These are phyloP conservation scores for Trichothecium sympodiale DNA, from an alignment of 2,329 filamentous ascomycete species.

Conservation along the genomic window DNA sequence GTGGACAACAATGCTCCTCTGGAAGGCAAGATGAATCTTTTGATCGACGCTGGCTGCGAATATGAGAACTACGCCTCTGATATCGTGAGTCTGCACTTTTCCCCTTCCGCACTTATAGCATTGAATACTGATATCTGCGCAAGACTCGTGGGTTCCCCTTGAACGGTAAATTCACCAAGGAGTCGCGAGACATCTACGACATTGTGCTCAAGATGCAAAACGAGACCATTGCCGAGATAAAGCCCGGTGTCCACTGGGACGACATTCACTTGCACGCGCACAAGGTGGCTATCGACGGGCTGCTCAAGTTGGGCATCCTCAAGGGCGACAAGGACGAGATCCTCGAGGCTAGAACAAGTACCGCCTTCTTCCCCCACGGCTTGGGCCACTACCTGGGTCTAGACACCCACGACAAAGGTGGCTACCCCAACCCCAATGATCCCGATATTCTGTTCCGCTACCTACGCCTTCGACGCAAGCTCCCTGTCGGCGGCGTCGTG, in stretches of 20 bases:
- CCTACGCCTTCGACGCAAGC: conserved; percentile 61
- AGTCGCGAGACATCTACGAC: conserved; percentile 66
- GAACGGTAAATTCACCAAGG: conserved; percentile 55
- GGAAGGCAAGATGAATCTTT: conserved; percentile 61
- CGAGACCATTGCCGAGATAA: conserved; percentile 61
- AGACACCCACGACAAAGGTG: conserved; percentile 83
- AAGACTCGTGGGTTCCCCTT: conserved; percentile 83
- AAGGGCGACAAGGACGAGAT: conserved; percentile 59
- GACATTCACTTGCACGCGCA: conserved; percentile 73
- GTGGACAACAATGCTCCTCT: conserved; percentile 65
- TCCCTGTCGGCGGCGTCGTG: conserved; percentile 73
- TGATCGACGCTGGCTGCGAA: conserved; percentile 76
- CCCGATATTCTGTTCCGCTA: conserved; percentile 79
- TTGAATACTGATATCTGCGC: conserved; percentile 2
- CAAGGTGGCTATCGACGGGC: conserved; percentile 67
- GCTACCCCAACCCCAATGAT: conserved; percentile 68
- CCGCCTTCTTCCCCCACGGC: conserved; percentile 86
- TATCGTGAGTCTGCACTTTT: conserved; percentile 38
- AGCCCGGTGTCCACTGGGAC: conserved; percentile 68
- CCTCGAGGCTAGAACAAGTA: conserved; percentile 65
- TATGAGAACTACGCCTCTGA: conserved; percentile 63
- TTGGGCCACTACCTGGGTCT: conserved; percentile 85
- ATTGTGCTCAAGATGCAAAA: conserved; percentile 82
- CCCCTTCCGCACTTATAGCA: not conserved
- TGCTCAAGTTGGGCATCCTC: conserved; percentile 66